Evolutionary conservation across 2,329 filamentous ascomycete genomes (phyloP), one percentile per base, ranked within the genome.

Genomic region (Leptographium radiaticola): DNA sequence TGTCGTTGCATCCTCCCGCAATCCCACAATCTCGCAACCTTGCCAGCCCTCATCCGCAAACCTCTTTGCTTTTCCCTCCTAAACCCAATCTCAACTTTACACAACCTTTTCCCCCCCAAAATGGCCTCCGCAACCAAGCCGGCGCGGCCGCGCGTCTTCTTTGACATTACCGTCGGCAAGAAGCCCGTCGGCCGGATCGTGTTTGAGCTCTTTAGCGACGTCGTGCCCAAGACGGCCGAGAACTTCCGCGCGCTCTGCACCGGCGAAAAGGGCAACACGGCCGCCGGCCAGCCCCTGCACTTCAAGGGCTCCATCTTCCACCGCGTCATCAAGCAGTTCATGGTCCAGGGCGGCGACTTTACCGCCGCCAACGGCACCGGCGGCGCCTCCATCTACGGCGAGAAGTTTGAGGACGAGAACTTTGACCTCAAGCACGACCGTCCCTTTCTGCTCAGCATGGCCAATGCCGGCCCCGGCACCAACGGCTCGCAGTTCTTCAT

Each of bases 401-500:
- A 86, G 68, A 97, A 96, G 74, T 98, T 98, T 64, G 87, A 88
- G 63, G 91, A 98, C 64, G 91, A 98, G 78, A 95, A 94, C 69
- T 97, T 98, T 66, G 79, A 87, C 53, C 73, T 85, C 66, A 90
- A 94, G 77, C 93, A 98, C 67, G 87, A 94, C 63, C 86, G 84
- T 63, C 90, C 93, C 2, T 96, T 96, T 75, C 75, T 97, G 60
- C 77, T 98, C 58, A 94, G 87, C 67, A 98, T 98, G 93, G 93
- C 93, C 64, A 98, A 98, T 67, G 91, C 93, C 59, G 93, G 93
- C 48, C 88, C 89, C 47, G 84, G 85, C 63, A 95, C 93, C 68
- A 98, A 98, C 68, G 93, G 93, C 65, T 94, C 87, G 51, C 93
- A 98, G 66, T 98, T 98, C 80, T 98, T 98, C 79, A 76, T 97